A percentile compares a stretch with the other conserved stretches of the same genome.
These are phyloP conservation scores for Aspergillus tubingensis DNA, from an alignment of 2,329 filamentous ascomycete genomes.

Conservation along the genomic window DNA sequence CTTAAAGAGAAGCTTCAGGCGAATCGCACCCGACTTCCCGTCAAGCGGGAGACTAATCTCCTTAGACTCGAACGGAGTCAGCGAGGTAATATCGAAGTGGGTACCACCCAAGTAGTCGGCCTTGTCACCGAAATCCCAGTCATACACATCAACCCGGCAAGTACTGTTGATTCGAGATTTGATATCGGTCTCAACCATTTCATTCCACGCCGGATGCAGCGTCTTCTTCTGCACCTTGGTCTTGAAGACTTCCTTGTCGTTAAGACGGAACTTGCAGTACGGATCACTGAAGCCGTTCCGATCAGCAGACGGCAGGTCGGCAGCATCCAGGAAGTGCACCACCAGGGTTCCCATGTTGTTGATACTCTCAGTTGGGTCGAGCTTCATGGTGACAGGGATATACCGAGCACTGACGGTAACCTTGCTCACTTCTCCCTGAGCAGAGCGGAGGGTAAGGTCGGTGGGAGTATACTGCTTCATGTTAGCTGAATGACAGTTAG, in stretches of 20 bases:
- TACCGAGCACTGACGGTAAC: conserved; percentile 93
- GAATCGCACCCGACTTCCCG: conserved; percentile 82
- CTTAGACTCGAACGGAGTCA: conserved; percentile 82
- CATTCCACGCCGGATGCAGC: conserved; percentile 90
- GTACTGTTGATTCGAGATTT: conserved; percentile 82
- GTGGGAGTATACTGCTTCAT: conserved; percentile 79
- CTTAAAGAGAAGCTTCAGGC: conserved; percentile 85
- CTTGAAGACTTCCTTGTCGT: conserved; percentile 89
- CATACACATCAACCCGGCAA: conserved; percentile 80
- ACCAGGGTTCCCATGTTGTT: conserved; percentile 97
- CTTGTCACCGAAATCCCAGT: conserved; percentile 96
- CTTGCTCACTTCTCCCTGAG: conserved; percentile 73
- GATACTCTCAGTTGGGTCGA: conserved; percentile 94
- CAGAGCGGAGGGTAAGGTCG: conserved; percentile 74
- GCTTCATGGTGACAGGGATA: conserved; percentile 87
- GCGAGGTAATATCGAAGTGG: conserved; percentile 70
- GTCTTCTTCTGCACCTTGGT: conserved; percentile 97
- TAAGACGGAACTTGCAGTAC: conserved; percentile 91
- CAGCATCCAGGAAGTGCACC: conserved; percentile 86
- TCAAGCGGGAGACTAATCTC: conserved; percentile 76
- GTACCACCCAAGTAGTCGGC: conserved; percentile 84
- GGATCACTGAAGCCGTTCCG: conserved; percentile 96
- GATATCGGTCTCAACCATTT: conserved; percentile 83
- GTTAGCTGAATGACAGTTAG: conserved; percentile 7
- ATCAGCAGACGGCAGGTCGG: conserved; percentile 87